Evolutionary conservation across 352 stramenopile genomes (phyloP), one percentile per base, ranked within the genome.

Genomic region (Thalassiosira exigua): DNA sequence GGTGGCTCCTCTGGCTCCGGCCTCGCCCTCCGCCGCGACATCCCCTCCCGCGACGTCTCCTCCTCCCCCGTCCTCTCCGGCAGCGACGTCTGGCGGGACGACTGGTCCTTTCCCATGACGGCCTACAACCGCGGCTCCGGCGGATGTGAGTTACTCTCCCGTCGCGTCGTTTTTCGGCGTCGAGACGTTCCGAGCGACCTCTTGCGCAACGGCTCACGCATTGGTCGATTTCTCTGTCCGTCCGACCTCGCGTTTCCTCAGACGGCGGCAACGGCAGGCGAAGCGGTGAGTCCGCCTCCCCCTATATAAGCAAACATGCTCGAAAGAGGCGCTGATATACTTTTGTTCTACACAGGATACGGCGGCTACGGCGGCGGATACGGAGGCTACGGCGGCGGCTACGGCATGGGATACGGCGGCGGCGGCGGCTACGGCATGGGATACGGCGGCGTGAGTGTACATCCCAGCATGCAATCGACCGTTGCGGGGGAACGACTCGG

Each of bases 1-100:
- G n/a, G n/a, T n/a, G n/a, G n/a, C n/a, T n/a, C n/a, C n/a, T n/a
- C n/a, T n/a, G n/a, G 57, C 67, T 42, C 52, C 30, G 68, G 68
- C 46, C 68, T 76, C 27, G 68, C 68, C 52, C 68, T 76, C 19
- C 57, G 68, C 44, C 68, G 74, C 44, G 74, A 82, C 61, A 69
- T 82, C 51, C 74, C 74, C 27, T 77, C 66, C 41, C 67, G 74
- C 19, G 67, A 82, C 44, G 74, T 82, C 11, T 75, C 74, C 2
- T 75, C 65, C 4, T 65, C 50, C 36, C 62, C 69, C 62, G 67
- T 82, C 27, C 67, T 75, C 54, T 77, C 65, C 56, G 66, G 74
- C 17, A 59, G 24, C 48, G 74, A 82, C 52, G 67, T 82, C 17
- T 74, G 50, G 67, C 69, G 74, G 30, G 74, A 82, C 41, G 74